A percentile compares a stretch with the other conserved stretches of the same genome.
Conservation (phyloP, 306 rosid genomes). For the Sphenostylis stenocarpa region DNA sequence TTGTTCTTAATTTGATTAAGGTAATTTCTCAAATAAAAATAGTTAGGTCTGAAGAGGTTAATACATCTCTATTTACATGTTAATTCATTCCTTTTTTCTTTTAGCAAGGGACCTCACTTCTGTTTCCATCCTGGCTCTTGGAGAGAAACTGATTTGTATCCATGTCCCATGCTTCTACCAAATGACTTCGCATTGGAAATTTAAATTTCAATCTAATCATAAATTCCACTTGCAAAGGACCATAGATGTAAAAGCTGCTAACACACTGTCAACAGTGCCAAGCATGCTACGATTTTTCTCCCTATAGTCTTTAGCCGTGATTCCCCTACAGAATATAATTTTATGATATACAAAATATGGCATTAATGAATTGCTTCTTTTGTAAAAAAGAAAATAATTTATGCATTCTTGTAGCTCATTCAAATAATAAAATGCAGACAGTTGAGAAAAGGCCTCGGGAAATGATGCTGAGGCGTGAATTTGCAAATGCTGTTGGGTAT, state of each 20-base stretch:
- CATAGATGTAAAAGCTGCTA: not conserved
- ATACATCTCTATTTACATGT: not conserved
- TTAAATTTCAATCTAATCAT: not conserved
- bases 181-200: constrained; percentile 11
- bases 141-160: not conserved
- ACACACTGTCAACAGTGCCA: not conserved
- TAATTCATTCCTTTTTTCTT: constrained; percentile 6
- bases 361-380: constrained; percentile 7
- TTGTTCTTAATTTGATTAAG: constrained; percentile 92
- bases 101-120: not conserved
- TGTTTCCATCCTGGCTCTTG: not conserved
- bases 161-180: not conserved
- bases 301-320: not conserved
- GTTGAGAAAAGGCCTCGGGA: constrained; percentile 97
- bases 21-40: constrained; percentile 40
- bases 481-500: constrained; percentile 87
- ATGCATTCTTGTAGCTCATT: constrained; percentile 30
- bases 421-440: constrained; percentile 56
- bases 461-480: constrained; percentile 99
- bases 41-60: not conserved
- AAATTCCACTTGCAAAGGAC: not conserved
- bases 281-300: not conserved
- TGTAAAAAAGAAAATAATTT: not conserved
- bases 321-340: not conserved
- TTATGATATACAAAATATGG: not conserved